These are phyloP conservation scores for Talaromyces sp. DNA, from an alignment of 2,329 filamentous ascomycete species.

Conservation along the genomic window DNA sequence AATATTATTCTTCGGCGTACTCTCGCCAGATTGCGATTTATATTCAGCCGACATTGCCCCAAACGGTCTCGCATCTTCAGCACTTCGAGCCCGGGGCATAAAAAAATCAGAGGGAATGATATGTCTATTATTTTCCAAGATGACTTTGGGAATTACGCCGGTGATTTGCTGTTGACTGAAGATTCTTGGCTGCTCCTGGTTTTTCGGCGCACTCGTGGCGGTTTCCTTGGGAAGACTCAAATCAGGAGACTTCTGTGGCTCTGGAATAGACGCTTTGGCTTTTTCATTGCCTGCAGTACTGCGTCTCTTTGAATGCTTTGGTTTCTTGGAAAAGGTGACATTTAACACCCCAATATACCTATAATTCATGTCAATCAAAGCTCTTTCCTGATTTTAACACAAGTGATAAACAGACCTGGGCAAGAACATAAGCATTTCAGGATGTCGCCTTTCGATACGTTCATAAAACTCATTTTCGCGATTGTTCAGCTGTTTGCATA, in stretches of 20 bases:
- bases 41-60: slow-evolving; percentile 17
- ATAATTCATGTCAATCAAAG: neutral
- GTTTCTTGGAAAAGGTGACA: slow-evolving; percentile 84
- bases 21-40: slow-evolving; percentile 12
- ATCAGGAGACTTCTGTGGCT: slow-evolving; percentile 14
- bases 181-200: slow-evolving; percentile 43
- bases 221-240: slow-evolving; percentile 5
- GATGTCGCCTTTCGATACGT: slow-evolving; percentile 84
- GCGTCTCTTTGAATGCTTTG: slow-evolving; percentile 52
- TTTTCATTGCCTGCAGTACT: slow-evolving; percentile 18
- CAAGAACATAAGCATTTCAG: slow-evolving; percentile 82
- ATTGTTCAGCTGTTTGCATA: slow-evolving; percentile 98
- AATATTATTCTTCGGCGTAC: slow-evolving; percentile 10
- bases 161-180: slow-evolving; percentile 73
- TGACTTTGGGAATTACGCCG: slow-evolving; percentile 76
- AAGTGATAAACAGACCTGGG: slow-evolving; percentile 60
- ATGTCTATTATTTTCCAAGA: slow-evolving; percentile 89
- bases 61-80: slow-evolving; percentile 21
- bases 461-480: slow-evolving; percentile 99
- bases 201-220: slow-evolving; percentile 2
- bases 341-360: slow-evolving; percentile 97
- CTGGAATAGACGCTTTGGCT: slow-evolving; percentile 12
- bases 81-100: slow-evolving; percentile 45
- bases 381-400: neutral
- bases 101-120: slow-evolving; percentile 85